A percentile compares a stretch with the other conserved stretches of the same genome.
These are phyloP conservation scores for Suillus placidus DNA, from an alignment of 768 basidiomycete genomes.

Conservation along the genomic window DNA sequence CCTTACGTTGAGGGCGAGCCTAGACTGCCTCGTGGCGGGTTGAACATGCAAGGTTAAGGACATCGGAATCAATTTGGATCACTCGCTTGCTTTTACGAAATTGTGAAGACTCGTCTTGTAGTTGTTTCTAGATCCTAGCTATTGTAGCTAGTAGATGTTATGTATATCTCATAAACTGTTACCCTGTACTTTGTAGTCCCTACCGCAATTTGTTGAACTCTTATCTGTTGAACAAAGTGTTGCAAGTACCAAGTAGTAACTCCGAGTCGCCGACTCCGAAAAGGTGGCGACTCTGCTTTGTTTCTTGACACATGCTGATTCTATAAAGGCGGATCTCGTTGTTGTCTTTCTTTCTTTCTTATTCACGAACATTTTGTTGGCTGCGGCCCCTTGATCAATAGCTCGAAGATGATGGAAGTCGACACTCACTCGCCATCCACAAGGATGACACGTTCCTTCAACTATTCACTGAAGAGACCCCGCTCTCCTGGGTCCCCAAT, in stretches of 20 bases:
- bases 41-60: conserved; percentile 58
- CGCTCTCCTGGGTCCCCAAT: conserved; percentile 58
- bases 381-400: background rate
- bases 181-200: background rate
- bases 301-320: background rate
- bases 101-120: background rate
- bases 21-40: conserved; percentile 62
- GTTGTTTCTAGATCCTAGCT: conserved; percentile 2
- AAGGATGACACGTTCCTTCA: conserved; percentile 38
- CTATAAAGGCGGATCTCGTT: conserved; percentile 2
- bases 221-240: background rate
- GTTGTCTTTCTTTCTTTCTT: background rate
- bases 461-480: conserved; percentile 51
- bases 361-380: background rate
- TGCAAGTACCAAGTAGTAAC: background rate
- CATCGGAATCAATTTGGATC: background rate
- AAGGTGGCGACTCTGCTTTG: background rate
- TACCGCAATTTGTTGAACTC: background rate
- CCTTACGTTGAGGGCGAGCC: conserved; percentile 69
- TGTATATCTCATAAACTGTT: conserved; percentile 1
- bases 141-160: background rate
- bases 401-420: conserved; percentile 48
- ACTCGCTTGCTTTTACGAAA: background rate
- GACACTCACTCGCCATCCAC: conserved; percentile 51
- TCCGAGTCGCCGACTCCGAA: background rate